Conservation (phyloP, 1,139 yeast species). For the Debaryomyces sp. region DNA sequence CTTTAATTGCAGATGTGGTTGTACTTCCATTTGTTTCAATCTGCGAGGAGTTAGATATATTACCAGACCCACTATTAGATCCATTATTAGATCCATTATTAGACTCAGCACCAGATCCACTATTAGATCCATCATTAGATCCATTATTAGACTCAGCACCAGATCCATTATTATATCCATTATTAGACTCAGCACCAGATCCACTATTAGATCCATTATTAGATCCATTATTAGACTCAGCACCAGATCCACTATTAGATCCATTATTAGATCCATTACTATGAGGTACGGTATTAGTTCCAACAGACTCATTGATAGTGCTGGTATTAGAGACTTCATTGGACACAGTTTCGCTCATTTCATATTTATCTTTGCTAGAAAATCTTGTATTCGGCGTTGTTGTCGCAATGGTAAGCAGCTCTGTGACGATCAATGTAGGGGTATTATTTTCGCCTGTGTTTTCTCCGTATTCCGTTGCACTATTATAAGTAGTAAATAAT, state of each 20-base stretch:
- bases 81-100: not conserved
- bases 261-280: not conserved
- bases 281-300: not conserved
- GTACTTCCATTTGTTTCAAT: not conserved
- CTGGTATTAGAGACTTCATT: not conserved
- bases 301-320: not conserved
- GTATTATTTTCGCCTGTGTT: too few species aligned
- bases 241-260: not conserved
- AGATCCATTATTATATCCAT: not conserved
- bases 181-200: not conserved
- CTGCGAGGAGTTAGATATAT: not conserved
- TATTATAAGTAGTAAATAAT: too few species aligned
- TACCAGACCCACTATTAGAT: not conserved
- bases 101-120: too few species aligned
- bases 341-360: not conserved
- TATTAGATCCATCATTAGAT: not conserved
- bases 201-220: constrained; percentile 5
- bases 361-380: not conserved
- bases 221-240: not conserved
- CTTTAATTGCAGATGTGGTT: not conserved
- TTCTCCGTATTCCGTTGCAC: too few species aligned
- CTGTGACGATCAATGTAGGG: not conserved
- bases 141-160: too few species aligned
- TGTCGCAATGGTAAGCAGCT: not conserved
- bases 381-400: not conserved